A percentile compares a stretch with the other conserved stretches of the same genome.
Conservation (phyloP, 495 filamentous ascomycete species). For the Cladorrhinum samala region DNA sequence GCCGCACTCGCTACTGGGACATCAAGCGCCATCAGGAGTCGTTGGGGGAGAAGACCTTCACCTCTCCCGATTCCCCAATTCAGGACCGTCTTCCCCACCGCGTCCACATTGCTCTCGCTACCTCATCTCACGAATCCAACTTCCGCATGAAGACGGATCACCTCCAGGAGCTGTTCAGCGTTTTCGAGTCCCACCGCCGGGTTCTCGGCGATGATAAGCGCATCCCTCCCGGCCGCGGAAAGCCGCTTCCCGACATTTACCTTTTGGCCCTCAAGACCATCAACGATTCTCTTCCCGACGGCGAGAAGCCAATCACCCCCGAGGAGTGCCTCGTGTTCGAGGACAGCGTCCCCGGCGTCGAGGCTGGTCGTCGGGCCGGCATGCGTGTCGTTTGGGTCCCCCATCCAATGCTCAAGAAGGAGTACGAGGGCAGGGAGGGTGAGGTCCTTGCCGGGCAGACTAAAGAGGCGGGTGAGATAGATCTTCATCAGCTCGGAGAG, state of each 20-base stretch:
- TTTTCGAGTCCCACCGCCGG: conserved; percentile 60
- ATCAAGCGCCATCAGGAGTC: conserved; percentile 9
- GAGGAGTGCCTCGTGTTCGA: conserved; percentile 96
- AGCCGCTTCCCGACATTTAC: conserved; percentile 94
- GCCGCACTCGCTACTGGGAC: conserved; percentile 41
- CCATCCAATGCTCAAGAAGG: conserved; percentile 69
- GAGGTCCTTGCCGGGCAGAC: conserved; percentile 81
- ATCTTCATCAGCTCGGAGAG: conserved; percentile 49
- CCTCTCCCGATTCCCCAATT: not conserved
- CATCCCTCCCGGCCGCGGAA: conserved; percentile 74
- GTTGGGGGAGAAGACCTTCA: too few species aligned
- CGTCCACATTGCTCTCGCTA: conserved; percentile 82
- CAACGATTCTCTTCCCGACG: conserved; percentile 61
- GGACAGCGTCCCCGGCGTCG: conserved; percentile 87
- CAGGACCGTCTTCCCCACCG: conserved; percentile 33
- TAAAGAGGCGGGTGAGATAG: conserved; percentile 52
- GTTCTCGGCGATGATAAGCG: conserved; percentile 84
- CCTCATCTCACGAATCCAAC: conserved; percentile 63
- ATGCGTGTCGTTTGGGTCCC: conserved; percentile 96
- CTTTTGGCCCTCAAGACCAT: conserved; percentile 78
- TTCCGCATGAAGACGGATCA: conserved; percentile 77
- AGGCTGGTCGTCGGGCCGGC: conserved; percentile 83
- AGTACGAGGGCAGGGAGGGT: conserved; percentile 67
- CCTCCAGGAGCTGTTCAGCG: conserved; percentile 62
- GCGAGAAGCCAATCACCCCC: conserved; percentile 63